Conservation (phyloP, 352 stramenopile genomes). For the Peronospora destructor region DNA sequence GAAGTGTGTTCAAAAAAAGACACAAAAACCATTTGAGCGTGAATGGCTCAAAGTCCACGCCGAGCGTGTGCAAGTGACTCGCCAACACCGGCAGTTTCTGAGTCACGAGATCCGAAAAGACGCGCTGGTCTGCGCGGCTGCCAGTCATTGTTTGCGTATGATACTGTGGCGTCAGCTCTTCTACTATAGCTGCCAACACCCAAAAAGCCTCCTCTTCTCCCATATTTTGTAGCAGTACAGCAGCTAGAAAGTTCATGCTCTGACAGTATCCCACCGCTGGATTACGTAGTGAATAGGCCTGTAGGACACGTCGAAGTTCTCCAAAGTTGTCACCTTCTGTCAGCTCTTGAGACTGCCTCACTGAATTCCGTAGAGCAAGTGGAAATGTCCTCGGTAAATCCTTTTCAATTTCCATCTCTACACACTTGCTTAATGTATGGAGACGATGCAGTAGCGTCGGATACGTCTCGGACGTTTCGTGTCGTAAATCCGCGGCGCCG, state of each 20-base stretch:
- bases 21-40: constrained; percentile 92
- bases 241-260: constrained; percentile 85
- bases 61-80: constrained; percentile 57
- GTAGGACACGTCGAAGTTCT: constrained; percentile 71
- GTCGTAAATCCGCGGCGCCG: constrained; percentile 48
- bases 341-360: constrained; percentile 19
- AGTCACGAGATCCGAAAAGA: constrained; percentile 81
- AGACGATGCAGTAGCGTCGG: constrained; percentile 42
- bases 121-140: constrained; percentile 83
- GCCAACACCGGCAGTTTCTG: constrained; percentile 77
- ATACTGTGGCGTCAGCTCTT: constrained; percentile 86
- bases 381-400: constrained; percentile 82
- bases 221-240: constrained; percentile 73
- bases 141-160: constrained; percentile 86
- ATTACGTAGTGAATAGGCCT: constrained; percentile 82
- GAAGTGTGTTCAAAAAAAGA: constrained; percentile 88
- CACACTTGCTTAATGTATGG: constrained; percentile 53
- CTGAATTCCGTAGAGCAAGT: constrained; percentile 21
- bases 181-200: constrained; percentile 79
- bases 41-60: constrained; percentile 83
- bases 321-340: constrained; percentile 32
- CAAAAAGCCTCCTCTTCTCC: constrained; percentile 85
- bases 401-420: constrained; percentile 84
- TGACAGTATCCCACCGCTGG: constrained; percentile 85
- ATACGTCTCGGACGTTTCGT: constrained; percentile 44